These are phyloP conservation scores for Claviceps africana DNA, from an alignment of 2,329 filamentous ascomycete species.

Conservation along the genomic window DNA sequence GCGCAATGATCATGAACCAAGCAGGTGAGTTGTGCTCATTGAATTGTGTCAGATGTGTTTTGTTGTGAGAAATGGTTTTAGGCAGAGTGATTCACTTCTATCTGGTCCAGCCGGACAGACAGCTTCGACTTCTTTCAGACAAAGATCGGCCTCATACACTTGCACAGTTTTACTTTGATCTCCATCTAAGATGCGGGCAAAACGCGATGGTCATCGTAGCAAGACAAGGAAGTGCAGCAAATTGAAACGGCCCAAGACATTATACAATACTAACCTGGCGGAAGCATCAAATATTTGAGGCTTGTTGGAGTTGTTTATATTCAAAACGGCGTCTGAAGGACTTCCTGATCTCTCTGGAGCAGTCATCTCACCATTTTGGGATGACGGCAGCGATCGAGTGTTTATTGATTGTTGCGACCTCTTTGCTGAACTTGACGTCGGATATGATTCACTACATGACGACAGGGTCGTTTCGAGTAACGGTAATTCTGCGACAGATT, in stretches of 20 bases:
- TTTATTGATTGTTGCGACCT: not conserved
- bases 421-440: slow-evolving; percentile 3
- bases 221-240: not conserved
- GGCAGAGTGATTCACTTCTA: slow-evolving; percentile 3
- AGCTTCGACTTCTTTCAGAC: slow-evolving; percentile 2
- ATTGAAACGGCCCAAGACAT: not conserved
- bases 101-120: not conserved
- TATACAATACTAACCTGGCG: slow-evolving; percentile 5
- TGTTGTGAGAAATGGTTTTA: not conserved
- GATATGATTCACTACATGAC: slow-evolving; percentile 11
- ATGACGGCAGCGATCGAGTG: not conserved
- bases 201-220: not conserved
- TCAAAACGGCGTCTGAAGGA: slow-evolving; percentile 15
- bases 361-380: not conserved
- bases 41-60: not conserved
- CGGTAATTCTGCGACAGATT: slow-evolving; percentile 23
- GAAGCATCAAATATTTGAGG: not conserved
- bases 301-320: slow-evolving; percentile 5
- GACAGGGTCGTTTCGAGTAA: slow-evolving; percentile 23
- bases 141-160: not conserved
- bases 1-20: not conserved
- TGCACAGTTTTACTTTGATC: not conserved
- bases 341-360: slow-evolving; percentile 6
- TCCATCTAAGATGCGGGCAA: not conserved
- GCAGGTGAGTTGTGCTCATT: not conserved